Conservation (phyloP, 2,329 filamentous ascomycete species). For the Fusarium lyarnte region DNA sequence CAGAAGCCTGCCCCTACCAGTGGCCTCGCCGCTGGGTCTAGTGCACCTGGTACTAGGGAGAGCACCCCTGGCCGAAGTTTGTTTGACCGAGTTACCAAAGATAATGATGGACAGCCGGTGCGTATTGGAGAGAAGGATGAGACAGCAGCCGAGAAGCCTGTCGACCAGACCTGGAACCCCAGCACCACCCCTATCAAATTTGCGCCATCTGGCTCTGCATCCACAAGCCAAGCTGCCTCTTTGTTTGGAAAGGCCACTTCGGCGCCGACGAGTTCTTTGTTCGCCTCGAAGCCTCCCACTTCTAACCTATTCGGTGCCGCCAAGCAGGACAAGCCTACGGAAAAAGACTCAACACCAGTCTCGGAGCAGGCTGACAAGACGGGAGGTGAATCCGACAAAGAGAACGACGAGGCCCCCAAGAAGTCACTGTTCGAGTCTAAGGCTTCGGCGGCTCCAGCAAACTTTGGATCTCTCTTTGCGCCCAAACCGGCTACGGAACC, state of each 20-base stretch:
- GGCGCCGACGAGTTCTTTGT: constrained; percentile 46
- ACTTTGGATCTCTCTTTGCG: constrained; percentile 46
- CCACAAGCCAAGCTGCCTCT: constrained; percentile 43
- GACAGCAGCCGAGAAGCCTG: constrained; percentile 39
- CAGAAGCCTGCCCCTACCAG: constrained; percentile 45
- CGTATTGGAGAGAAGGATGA: constrained; percentile 48
- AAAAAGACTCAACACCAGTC: constrained; percentile 41
- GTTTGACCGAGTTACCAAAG: constrained; percentile 65
- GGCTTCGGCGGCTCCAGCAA: constrained; percentile 43
- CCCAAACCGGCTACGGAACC: constrained; percentile 46
- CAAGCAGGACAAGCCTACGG: constrained; percentile 45
- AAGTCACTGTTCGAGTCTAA: constrained; percentile 48
- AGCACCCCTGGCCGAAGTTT: constrained; percentile 60
- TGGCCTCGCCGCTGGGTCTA: constrained; percentile 45
- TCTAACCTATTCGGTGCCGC: constrained; percentile 51
- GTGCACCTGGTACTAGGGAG: constrained; percentile 55
- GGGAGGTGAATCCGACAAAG: constrained; percentile 56
- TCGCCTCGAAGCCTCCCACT: constrained; percentile 50
- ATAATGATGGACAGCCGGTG: constrained; percentile 60
- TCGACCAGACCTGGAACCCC: constrained; percentile 54
- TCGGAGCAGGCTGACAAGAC: constrained; percentile 46
- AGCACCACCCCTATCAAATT: constrained; percentile 67
- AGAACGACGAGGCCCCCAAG: constrained; percentile 52
- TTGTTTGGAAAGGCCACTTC: constrained; percentile 47
- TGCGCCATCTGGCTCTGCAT: constrained; percentile 48